Percentiles rank a stretch among this genome's conserved stretches.
phyloP scores from a whole-genome alignment of 768 basidiomycete genomes.

The Candolleomyces aberdarensis region DNA sequence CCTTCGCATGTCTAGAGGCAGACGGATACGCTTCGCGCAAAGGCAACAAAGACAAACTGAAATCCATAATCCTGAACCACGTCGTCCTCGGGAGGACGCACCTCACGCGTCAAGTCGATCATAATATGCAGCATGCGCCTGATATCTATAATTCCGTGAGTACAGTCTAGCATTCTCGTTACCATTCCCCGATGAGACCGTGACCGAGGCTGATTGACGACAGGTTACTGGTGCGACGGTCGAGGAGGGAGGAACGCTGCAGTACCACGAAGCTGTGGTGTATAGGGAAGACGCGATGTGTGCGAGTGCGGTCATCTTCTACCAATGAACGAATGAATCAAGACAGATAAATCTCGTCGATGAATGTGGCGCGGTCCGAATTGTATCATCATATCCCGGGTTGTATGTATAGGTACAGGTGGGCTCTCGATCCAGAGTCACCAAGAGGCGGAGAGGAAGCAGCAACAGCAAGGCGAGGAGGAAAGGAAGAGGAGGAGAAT shows the following conservation, averaged over 20 bases:
- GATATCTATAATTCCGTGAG: conserved; percentile 26
- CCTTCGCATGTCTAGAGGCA: too few species aligned
- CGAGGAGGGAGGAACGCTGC: conserved; percentile 23
- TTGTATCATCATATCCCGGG: too few species aligned
- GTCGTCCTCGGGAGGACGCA: conserved; percentile 25
- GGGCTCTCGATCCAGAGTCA: too few species aligned
- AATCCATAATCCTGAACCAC: conserved; percentile 27
- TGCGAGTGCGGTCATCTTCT: conserved; percentile 26
- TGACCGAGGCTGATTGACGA: neutral
- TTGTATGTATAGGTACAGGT: too few species aligned
- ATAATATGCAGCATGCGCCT: conserved; percentile 27
- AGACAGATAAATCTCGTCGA: too few species aligned
- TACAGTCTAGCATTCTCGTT: too few species aligned
- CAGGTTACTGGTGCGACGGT: conserved; percentile 26
- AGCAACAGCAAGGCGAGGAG: neutral
- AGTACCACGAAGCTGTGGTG: conserved; percentile 28
- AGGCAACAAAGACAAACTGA: conserved; percentile 9
- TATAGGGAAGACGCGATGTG: conserved; percentile 30
- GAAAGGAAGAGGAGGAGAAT: too few species aligned
- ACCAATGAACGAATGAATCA: conserved; percentile 13
- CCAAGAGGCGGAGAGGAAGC: too few species aligned
- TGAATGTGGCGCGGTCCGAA: too few species aligned
- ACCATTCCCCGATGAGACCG: neutral
- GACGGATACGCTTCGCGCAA: conserved; percentile 19
- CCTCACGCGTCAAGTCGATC: conserved; percentile 21